These are phyloP conservation scores for Xylaria sp. DNA, from an alignment of 495 filamentous ascomycete species.

Conservation along the genomic window DNA sequence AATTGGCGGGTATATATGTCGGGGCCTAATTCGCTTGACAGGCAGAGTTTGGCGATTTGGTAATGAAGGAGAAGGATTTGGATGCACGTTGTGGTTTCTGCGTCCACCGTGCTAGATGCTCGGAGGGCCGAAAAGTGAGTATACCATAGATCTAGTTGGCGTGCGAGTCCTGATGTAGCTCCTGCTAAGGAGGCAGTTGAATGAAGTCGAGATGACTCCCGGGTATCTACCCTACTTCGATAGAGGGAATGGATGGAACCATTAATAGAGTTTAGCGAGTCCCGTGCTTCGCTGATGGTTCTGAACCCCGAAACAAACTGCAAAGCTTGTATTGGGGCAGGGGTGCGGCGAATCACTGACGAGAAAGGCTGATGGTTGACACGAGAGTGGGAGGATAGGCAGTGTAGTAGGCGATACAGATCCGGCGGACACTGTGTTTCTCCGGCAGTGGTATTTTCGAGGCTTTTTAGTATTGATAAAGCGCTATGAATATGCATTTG, in stretches of 20 bases:
- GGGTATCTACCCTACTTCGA: background rate
- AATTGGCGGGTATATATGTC: background rate
- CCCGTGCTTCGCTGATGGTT: background rate
- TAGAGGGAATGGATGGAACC: background rate
- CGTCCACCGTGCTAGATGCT: background rate
- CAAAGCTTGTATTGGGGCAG: background rate
- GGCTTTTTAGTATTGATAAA: background rate
- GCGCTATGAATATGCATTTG: background rate
- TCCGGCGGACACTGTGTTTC: background rate
- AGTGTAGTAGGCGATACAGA: background rate
- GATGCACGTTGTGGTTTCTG: background rate
- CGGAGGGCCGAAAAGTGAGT: conserved; percentile 2
- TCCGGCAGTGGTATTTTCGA: background rate
- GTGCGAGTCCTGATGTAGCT: background rate
- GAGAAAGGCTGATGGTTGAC: background rate
- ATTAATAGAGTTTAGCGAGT: background rate
- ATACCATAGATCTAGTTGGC: background rate
- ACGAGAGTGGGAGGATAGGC: background rate
- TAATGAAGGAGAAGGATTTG: background rate
- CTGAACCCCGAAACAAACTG: background rate
- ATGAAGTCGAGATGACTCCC: background rate
- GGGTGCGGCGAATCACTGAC: background rate
- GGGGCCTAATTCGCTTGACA: background rate
- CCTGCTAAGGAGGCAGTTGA: background rate
- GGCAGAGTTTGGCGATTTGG: background rate